phyloP scores from a whole-genome alignment of 352 stramenopile species.

The Pythium utonaiense region DNA sequence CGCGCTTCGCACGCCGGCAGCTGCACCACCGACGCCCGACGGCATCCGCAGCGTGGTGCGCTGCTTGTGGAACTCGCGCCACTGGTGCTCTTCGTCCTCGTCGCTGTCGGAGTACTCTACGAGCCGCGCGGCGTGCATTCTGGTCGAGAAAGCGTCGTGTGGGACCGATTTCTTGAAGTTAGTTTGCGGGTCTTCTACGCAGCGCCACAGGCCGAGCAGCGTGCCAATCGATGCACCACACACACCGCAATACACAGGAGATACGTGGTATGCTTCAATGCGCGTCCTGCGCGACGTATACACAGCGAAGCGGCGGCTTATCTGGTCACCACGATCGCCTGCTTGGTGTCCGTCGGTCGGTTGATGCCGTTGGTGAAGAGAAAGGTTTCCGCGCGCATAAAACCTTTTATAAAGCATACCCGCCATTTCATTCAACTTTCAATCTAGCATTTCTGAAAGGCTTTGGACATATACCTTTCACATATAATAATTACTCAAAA shows the following conservation, averaged over 20 bases:
- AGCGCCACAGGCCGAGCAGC: neutral
- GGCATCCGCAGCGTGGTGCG: slow-evolving; percentile 24
- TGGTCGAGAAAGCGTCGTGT: neutral
- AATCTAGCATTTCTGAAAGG: neutral
- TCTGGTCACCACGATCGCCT: neutral
- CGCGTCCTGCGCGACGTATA: neutral
- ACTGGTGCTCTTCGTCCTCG: slow-evolving; percentile 37
- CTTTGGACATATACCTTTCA: neutral
- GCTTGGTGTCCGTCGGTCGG: neutral
- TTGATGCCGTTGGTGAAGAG: slow-evolving; percentile 14
- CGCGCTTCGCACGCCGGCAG: neutral
- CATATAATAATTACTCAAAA: neutral
- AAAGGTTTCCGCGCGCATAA: slow-evolving; percentile 23
- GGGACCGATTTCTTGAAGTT: neutral
- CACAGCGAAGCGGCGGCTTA: neutral
- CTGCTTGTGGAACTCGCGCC: slow-evolving; percentile 30
- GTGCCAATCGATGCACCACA: neutral
- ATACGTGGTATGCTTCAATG: neutral
- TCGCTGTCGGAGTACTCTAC: slow-evolving; percentile 58
- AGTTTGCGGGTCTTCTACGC: neutral
- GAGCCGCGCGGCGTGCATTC: slow-evolving; percentile 19
- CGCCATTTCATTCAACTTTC: neutral
- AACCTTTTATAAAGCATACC: neutral
- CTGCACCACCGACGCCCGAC: neutral
- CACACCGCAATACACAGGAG: neutral